phyloP scores from a whole-genome alignment of 495 filamentous ascomycete genomes.

The Tuber aestivum region DNA sequence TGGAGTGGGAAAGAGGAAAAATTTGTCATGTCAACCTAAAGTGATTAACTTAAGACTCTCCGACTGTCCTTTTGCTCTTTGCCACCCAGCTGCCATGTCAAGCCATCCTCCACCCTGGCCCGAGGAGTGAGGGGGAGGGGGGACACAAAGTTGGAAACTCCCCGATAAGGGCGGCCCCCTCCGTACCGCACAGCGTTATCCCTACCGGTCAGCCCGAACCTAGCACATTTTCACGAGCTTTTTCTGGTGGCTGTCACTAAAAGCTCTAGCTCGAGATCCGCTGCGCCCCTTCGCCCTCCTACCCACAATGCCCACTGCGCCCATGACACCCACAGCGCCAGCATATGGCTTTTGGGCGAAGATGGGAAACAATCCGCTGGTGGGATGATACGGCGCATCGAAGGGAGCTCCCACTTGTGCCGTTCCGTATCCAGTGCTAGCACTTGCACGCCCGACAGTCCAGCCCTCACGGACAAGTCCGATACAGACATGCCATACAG shows the following conservation, averaged over 20 bases:
- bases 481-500: background rate
- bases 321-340: background rate
- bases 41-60: background rate
- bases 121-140: background rate
- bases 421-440: too few relatives aligned
- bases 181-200: background rate
- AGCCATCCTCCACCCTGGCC: background rate
- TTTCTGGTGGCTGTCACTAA: background rate
- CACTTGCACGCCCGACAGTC: background rate
- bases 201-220: background rate
- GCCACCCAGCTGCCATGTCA: background rate
- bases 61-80: background rate
- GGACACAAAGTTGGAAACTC: background rate
- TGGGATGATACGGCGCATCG: background rate
- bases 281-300: background rate
- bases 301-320: background rate
- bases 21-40: background rate
- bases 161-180: background rate
- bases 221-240: background rate
- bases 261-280: background rate
- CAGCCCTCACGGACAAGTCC: background rate
- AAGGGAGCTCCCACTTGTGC: background rate
- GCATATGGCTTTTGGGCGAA: background rate
- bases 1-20: background rate
- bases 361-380: background rate